Conservation (phyloP, 305 asterid species). For the Fraxinus latifolia region DNA sequence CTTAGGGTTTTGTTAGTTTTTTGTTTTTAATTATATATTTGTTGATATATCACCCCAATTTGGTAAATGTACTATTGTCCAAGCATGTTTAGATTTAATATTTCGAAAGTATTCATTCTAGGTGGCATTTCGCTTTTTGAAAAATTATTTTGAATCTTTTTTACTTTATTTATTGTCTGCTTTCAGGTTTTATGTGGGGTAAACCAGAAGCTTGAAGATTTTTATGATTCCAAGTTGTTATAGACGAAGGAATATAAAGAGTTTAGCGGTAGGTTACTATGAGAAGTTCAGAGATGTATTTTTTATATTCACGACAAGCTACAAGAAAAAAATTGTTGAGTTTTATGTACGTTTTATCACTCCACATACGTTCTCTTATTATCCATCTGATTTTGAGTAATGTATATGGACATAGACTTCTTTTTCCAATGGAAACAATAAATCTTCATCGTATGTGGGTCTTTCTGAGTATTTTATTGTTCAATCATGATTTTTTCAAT, state of each 20-base stretch:
- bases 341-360: background rate
- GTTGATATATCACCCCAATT: background rate
- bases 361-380: background rate
- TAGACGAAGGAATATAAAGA: background rate
- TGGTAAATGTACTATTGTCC: background rate
- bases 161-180: background rate
- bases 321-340: background rate
- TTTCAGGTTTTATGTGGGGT: constrained; percentile 8
- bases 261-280: background rate
- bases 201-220: background rate
- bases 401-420: background rate
- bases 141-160: background rate
- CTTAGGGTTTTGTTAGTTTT: constrained; percentile 23
- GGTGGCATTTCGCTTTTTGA: background rate
- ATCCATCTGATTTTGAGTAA: background rate
- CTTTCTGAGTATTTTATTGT: background rate
- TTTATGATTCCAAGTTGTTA: background rate
- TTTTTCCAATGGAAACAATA: background rate
- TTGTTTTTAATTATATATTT: constrained; percentile 6
- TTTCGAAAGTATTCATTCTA: background rate
- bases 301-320: background rate
- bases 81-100: background rate
- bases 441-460: background rate
- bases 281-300: background rate
- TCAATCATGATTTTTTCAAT: background rate